phyloP scores from a whole-genome alignment of 2,329 filamentous ascomycete species.

The Geosmithia morbida region DNA sequence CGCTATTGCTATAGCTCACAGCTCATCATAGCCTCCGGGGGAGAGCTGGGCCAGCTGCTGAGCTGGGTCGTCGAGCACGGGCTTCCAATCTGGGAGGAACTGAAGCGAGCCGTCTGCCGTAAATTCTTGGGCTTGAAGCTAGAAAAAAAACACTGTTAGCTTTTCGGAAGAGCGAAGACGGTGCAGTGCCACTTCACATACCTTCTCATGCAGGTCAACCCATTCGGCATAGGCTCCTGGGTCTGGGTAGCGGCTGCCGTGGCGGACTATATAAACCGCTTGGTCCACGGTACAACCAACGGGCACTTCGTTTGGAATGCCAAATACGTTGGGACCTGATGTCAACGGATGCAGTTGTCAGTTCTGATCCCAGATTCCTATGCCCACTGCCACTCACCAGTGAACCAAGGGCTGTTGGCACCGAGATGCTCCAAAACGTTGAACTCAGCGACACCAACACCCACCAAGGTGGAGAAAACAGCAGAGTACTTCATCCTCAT shows the following conservation, averaged over 20 bases:
- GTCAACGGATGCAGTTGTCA: background rate
- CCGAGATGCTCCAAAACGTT: slow-evolving; percentile 33
- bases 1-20: slow-evolving; percentile 32
- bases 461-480: background rate
- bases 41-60: slow-evolving; percentile 44
- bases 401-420: slow-evolving; percentile 37
- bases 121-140: slow-evolving; percentile 40
- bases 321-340: slow-evolving; percentile 38
- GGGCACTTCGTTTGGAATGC: slow-evolving; percentile 37
- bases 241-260: slow-evolving; percentile 51
- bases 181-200: slow-evolving; percentile 9
- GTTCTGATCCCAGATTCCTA: background rate
- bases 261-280: slow-evolving; percentile 43
- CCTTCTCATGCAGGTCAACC: slow-evolving; percentile 29
- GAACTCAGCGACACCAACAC: background rate
- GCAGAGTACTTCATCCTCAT: background rate
- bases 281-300: slow-evolving; percentile 43
- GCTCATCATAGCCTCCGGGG: slow-evolving; percentile 48
- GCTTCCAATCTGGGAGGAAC: slow-evolving; percentile 44
- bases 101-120: slow-evolving; percentile 34
- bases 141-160: background rate
- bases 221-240: slow-evolving; percentile 43
- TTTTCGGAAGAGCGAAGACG: background rate
- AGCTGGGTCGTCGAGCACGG: slow-evolving; percentile 37
- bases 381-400: slow-evolving; percentile 19